These are phyloP conservation scores for Pseudocercospora pini-densiflorae DNA, from an alignment of 2,329 filamentous ascomycete species.

Conservation along the genomic window DNA sequence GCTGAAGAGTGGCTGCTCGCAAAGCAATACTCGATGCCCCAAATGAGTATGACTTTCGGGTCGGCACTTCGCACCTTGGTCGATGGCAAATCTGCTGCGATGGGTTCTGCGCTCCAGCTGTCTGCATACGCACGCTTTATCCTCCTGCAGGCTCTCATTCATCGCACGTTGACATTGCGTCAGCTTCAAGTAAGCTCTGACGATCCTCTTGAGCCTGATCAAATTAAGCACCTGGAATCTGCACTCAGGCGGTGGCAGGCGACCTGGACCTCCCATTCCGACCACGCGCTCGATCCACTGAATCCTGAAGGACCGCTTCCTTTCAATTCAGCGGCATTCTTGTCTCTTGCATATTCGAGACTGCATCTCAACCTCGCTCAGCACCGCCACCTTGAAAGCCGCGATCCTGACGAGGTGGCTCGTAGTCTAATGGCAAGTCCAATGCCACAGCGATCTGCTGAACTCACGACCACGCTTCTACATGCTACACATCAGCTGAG, in stretches of 20 bases:
- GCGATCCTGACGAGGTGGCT: slow-evolving; percentile 49
- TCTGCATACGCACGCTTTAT: slow-evolving; percentile 39
- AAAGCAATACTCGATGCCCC: not conserved
- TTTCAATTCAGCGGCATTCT: slow-evolving; percentile 52
- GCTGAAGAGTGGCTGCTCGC: not conserved
- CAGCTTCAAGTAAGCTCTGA: not conserved
- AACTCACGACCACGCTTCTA: slow-evolving; percentile 55
- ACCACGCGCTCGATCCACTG: slow-evolving; percentile 43
- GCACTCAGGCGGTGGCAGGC: slow-evolving; percentile 42
- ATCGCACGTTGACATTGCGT: slow-evolving; percentile 14
- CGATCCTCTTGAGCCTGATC: not conserved
- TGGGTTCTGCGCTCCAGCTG: slow-evolving; percentile 25
- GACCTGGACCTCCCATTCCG: slow-evolving; percentile 42
- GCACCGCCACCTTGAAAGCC: slow-evolving; percentile 49
- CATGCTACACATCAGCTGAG: slow-evolving; percentile 61
- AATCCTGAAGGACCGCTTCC: slow-evolving; percentile 44
- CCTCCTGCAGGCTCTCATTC: slow-evolving; percentile 41
- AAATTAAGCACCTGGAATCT: not conserved
- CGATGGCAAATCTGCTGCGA: not conserved
- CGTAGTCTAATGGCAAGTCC: slow-evolving; percentile 45
- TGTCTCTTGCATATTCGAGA: slow-evolving; percentile 54
- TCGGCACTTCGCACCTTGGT: not conserved
- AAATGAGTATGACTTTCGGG: not conserved
- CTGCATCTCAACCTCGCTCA: slow-evolving; percentile 54
- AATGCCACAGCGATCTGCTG: slow-evolving; percentile 53